Conservation (phyloP, 2,329 filamentous ascomycete genomes). For the Eurotiales sp. region DNA sequence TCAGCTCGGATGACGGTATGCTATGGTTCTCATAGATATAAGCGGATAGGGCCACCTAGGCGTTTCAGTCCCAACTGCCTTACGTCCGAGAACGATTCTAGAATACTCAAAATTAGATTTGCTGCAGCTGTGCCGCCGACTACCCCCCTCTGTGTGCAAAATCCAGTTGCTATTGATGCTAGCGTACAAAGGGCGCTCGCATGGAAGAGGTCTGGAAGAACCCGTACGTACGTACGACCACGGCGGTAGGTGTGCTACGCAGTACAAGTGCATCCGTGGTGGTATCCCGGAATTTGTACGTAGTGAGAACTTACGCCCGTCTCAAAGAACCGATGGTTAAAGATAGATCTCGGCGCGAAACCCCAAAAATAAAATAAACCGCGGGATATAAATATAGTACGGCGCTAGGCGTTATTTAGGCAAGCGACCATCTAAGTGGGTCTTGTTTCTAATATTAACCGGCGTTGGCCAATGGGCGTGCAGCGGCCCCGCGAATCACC, state of each 20-base stretch:
- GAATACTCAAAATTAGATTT: neutral
- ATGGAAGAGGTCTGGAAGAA: neutral
- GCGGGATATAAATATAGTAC: conserved; percentile 7
- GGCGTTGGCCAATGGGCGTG: neutral
- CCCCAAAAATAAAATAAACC: neutral
- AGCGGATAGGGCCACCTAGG: too few species aligned
- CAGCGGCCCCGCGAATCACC: conserved; percentile 1
- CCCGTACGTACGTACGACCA: neutral
- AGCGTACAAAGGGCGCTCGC: too few species aligned
- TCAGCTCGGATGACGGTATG: too few species aligned
- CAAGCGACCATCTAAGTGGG: neutral
- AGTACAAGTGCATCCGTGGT: too few species aligned
- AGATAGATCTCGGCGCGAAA: neutral
- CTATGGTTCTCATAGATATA: neutral
- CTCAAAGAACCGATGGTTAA: neutral
- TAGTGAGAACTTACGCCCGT: too few species aligned
- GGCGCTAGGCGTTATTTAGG: neutral
- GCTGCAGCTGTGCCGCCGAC: neutral
- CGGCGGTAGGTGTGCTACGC: too few species aligned
- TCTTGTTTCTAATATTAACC: conserved; percentile 11
- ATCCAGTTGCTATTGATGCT: too few species aligned
- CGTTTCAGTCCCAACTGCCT: neutral
- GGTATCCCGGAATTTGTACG: too few species aligned
- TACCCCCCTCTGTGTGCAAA: too few species aligned
- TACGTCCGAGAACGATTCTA: neutral